These are phyloP conservation scores for Solanum neorickii DNA, from an alignment of 257 asterid genomes.

Conservation along the genomic window DNA sequence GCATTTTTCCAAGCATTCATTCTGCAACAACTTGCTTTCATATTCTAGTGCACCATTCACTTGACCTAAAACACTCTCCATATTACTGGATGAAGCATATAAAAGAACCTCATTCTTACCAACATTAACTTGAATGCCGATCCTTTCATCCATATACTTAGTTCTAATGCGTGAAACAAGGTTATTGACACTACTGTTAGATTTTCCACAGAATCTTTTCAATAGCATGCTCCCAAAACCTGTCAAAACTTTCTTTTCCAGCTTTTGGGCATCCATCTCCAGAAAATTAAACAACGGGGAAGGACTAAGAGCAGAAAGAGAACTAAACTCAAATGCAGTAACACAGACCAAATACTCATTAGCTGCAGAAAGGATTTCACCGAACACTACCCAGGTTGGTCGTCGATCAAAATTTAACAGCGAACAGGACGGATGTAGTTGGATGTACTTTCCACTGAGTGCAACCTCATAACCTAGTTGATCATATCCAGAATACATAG, in stretches of 20 bases:
- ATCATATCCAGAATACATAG: conserved; percentile 88
- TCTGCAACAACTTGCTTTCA: conserved; percentile 48
- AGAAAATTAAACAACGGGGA: conserved; percentile 51
- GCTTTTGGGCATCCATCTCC: conserved; percentile 44
- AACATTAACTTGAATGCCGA: conserved; percentile 56
- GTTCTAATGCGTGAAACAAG: conserved; percentile 53
- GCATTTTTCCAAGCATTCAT: conserved; percentile 69
- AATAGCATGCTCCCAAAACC: conserved; percentile 53
- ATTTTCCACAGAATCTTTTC: conserved; percentile 80
- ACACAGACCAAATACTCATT: conserved; percentile 74
- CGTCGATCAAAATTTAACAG: conserved; percentile 57
- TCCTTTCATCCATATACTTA: conserved; percentile 49
- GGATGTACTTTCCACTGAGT: conserved; percentile 51
- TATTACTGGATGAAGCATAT: conserved; percentile 54
- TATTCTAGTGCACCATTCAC: conserved; percentile 48
- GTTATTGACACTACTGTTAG: conserved; percentile 26
- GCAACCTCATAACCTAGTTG: conserved; percentile 90
- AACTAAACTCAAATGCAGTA: conserved; percentile 47
- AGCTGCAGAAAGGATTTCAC: conserved; percentile 59
- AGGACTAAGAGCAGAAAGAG: conserved; percentile 44
- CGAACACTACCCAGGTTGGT: conserved; percentile 87
- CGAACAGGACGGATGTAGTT: conserved; percentile 87
- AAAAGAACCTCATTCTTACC: conserved; percentile 53
- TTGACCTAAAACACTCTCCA: conserved; percentile 40
- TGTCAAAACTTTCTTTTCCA: conserved; percentile 46